These are phyloP conservation scores for Penicillium polonicum DNA, from an alignment of 2,329 filamentous ascomycete species.

Conservation along the genomic window DNA sequence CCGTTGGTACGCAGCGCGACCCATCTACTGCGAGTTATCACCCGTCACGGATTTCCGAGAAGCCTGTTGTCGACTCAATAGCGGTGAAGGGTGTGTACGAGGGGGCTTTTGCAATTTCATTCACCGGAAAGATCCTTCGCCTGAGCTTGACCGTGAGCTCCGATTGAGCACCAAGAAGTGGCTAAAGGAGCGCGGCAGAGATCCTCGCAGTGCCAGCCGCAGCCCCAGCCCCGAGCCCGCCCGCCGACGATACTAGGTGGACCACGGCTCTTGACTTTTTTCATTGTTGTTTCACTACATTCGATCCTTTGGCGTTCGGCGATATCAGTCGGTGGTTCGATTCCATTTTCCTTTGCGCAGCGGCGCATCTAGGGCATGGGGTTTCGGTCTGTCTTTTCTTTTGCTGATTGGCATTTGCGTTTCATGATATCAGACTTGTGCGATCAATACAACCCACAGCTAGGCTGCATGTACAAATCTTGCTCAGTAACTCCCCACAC, in stretches of 20 bases:
- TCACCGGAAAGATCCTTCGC: conserved; percentile 88
- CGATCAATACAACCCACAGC: conserved; percentile 10
- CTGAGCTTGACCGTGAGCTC: conserved; percentile 85
- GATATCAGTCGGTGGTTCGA: conserved; percentile 20
- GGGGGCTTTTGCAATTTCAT: conserved; percentile 99
- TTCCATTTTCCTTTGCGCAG: conserved; percentile 19
- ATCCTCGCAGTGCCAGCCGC: conserved; percentile 75
- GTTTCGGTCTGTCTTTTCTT: conserved; percentile 16
- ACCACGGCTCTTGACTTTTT: not conserved
- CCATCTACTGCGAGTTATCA: conserved; percentile 96
- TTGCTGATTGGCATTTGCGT: conserved; percentile 24
- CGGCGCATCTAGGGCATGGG: conserved; percentile 16
- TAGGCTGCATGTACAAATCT: not conserved
- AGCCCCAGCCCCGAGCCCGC: conserved; percentile 85
- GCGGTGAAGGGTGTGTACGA: conserved; percentile 89
- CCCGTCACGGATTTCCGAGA: conserved; percentile 98
- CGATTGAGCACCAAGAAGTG: conserved; percentile 93
- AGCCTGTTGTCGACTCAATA: conserved; percentile 92
- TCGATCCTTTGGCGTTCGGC: conserved; percentile 24
- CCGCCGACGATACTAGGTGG: conserved; percentile 65
- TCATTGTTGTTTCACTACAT: conserved; percentile 13
- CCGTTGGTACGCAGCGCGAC: conserved; percentile 94
- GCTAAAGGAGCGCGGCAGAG: conserved; percentile 79
- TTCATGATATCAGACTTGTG: conserved; percentile 33
- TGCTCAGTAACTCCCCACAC: not conserved